phyloP scores from a whole-genome alignment of 2,329 filamentous ascomycete genomes.

The Aspergillus aculeatus region DNA sequence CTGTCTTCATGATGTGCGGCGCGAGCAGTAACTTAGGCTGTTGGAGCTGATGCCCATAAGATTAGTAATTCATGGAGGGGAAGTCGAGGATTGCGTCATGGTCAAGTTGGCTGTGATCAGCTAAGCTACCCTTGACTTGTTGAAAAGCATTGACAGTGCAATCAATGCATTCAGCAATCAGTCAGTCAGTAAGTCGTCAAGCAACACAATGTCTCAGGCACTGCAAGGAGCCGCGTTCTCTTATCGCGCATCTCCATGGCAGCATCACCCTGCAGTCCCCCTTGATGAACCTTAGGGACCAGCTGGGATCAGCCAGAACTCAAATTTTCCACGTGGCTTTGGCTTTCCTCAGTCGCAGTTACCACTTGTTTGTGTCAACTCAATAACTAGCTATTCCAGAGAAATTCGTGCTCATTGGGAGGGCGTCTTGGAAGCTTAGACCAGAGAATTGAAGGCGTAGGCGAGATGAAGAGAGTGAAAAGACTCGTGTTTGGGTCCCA shows the following conservation, averaged over 20 bases:
- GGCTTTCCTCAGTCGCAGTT: neutral
- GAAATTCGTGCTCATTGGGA: neutral
- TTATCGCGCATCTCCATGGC: conserved; percentile 3
- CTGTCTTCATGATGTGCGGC: neutral
- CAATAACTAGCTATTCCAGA: too few relatives aligned
- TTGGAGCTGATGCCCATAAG: neutral
- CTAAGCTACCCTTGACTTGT: neutral
- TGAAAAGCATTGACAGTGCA: neutral
- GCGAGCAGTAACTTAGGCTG: neutral
- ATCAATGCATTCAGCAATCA: neutral
- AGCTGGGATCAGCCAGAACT: neutral
- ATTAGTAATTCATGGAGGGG: conserved; percentile 3
- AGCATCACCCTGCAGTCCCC: neutral
- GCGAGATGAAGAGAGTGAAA: neutral
- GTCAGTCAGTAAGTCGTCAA: neutral
- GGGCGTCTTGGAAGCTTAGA: neutral
- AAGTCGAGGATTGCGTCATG: neutral
- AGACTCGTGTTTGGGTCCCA: neutral
- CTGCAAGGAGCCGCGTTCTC: conserved; percentile 2
- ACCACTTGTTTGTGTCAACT: neutral
- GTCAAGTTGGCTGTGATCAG: too few relatives aligned
- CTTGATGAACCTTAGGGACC: neutral
- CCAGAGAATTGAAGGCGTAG: neutral
- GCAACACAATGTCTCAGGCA: neutral
- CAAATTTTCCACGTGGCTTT: neutral